Percentiles rank a stretch among this genome's conserved stretches.
phyloP scores from a whole-genome alignment of 2,329 filamentous ascomycete species.

The Onygenales sp. region DNA sequence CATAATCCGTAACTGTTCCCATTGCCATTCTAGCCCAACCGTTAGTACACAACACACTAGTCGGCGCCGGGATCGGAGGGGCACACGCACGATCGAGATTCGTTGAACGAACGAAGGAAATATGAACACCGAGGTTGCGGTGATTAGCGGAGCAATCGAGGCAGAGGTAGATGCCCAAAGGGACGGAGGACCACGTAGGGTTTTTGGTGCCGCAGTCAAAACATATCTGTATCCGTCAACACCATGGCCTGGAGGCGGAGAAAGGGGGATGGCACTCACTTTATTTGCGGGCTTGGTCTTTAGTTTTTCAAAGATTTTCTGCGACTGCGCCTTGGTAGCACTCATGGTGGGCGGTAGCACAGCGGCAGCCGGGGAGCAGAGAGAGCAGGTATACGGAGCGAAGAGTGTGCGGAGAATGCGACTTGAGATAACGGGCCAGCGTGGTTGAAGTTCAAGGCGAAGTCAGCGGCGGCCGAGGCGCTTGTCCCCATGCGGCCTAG shows the following conservation, averaged over 20 bases:
- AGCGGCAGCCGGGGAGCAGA: neutral
- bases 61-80: slow-evolving; percentile 1
- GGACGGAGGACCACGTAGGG: slow-evolving; percentile 95
- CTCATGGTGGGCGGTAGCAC: slow-evolving; percentile 38
- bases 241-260: slow-evolving; percentile 12
- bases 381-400: neutral
- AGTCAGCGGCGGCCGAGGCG: neutral
- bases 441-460: neutral
- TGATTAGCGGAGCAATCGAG: slow-evolving; percentile 97
- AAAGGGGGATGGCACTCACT: slow-evolving; percentile 42
- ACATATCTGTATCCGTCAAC: slow-evolving; percentile 59
- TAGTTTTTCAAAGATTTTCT: slow-evolving; percentile 95
- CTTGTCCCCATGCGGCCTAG: neutral
- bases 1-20: slow-evolving; percentile 95
- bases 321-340: slow-evolving; percentile 88
- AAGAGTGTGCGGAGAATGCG: slow-evolving; percentile 9
- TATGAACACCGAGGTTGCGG: slow-evolving; percentile 94
- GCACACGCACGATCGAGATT: slow-evolving; percentile 84
- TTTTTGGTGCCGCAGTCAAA: slow-evolving; percentile 98
- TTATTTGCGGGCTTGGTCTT: slow-evolving; percentile 93
- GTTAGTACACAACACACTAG: slow-evolving; percentile 14
- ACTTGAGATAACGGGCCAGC: neutral
- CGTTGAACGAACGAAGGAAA: slow-evolving; percentile 96
- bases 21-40: slow-evolving; percentile 74
- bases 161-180: slow-evolving; percentile 94